These are phyloP conservation scores for Akanthomyces dipterigenus DNA, from an alignment of 2,329 filamentous ascomycete genomes.

Conservation along the genomic window DNA sequence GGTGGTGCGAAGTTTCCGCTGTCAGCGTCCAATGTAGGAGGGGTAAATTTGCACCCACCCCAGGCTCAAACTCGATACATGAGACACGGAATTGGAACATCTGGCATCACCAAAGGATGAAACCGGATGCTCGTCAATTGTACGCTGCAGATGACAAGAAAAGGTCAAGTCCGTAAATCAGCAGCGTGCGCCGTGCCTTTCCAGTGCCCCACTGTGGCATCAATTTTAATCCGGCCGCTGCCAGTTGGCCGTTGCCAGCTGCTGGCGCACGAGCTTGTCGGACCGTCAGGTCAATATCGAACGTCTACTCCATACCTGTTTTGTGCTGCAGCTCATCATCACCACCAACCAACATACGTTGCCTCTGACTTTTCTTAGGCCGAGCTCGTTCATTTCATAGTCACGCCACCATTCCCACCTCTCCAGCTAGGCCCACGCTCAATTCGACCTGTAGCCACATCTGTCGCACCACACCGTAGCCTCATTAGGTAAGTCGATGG, in stretches of 20 bases:
- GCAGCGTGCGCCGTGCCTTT: not conserved
- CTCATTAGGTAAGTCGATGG: constrained; percentile 8
- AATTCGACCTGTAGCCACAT: not conserved
- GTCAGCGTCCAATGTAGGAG: not conserved
- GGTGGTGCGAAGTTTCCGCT: not conserved
- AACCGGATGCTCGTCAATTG: no score
- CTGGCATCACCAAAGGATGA: not conserved
- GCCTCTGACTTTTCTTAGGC: no score
- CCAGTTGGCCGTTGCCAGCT: not conserved
- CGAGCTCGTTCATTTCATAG: not conserved
- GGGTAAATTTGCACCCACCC: not conserved
- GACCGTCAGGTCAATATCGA: not conserved
- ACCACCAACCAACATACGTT: not conserved
- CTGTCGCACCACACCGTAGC: not conserved
- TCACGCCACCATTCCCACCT: not conserved
- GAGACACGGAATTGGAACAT: not conserved
- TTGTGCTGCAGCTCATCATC: not conserved
- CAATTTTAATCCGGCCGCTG: constrained; percentile 4
- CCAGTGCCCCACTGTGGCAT: not conserved
- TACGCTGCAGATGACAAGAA: not conserved
- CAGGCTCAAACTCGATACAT: not conserved
- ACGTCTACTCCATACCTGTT: not conserved
- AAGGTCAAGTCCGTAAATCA: not conserved
- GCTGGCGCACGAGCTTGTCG: not conserved
- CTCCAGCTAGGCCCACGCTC: not conserved